Percentiles rank a stretch among this genome's conserved stretches.
These are phyloP conservation scores for Bipolaris gigantea DNA, from an alignment of 2,329 filamentous ascomycete species.

Conservation along the genomic window DNA sequence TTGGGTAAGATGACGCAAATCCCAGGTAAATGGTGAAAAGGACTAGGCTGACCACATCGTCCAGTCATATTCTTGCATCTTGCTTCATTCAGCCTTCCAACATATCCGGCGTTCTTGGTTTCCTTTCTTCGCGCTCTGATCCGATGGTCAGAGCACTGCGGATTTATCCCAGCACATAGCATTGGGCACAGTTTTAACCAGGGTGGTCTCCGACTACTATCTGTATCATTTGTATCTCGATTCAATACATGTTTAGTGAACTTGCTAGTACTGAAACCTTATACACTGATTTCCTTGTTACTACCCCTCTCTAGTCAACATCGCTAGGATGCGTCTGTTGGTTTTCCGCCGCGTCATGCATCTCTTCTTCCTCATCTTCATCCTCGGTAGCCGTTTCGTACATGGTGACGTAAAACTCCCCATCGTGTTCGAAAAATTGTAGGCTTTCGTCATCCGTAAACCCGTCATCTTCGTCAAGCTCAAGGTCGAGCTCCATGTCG, in stretches of 20 bases:
- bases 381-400: constrained; percentile 7
- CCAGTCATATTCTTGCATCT: not conserved
- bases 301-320: constrained; percentile 1
- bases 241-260: too few relatives aligned
- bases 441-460: constrained; percentile 9
- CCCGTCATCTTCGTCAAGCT: constrained; percentile 21
- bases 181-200: not conserved
- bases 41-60: not conserved
- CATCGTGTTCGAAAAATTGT: constrained; percentile 13
- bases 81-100: not conserved
- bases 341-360: constrained; percentile 5
- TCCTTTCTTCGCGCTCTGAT: not conserved
- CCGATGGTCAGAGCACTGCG: not conserved
- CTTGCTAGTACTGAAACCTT: too few relatives aligned
- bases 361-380: constrained; percentile 7
- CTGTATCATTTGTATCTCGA: not conserved
- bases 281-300: too few relatives aligned
- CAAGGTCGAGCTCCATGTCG: constrained; percentile 16
- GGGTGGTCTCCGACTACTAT: not conserved
- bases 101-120: constrained; percentile 1
- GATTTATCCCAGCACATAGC: not conserved
- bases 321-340: not conserved
- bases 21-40: too few relatives aligned
- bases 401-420: constrained; percentile 10
- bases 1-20: not conserved